These are phyloP conservation scores for Boletales sp. DNA, from an alignment of 768 basidiomycete species.

Conservation along the genomic window DNA sequence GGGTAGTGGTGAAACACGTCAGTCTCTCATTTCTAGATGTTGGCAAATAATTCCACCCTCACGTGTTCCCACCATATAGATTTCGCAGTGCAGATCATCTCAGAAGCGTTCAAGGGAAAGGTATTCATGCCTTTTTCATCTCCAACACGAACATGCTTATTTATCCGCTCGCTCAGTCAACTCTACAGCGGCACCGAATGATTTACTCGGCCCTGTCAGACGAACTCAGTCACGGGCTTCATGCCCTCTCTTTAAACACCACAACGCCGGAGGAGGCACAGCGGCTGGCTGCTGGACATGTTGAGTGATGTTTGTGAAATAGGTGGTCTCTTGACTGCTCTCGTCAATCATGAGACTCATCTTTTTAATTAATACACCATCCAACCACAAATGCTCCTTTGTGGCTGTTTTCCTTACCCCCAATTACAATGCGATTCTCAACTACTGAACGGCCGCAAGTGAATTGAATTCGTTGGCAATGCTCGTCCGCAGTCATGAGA, in stretches of 20 bases:
- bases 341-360: conserved; percentile 29
- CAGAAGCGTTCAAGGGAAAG: conserved; percentile 70
- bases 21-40: conserved; percentile 31
- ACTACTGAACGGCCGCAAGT: conserved; percentile 2
- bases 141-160: conserved; percentile 4
- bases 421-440: conserved; percentile 19
- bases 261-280: conserved; percentile 57
- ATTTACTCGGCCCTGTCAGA: conserved; percentile 69
- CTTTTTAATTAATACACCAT: conserved; percentile 28
- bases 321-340: conserved; percentile 4
- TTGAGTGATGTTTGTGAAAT: conserved; percentile 24
- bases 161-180: conserved; percentile 42
- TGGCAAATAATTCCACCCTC: conserved; percentile 14
- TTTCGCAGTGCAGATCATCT: conserved; percentile 73
- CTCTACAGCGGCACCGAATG: conserved; percentile 80
- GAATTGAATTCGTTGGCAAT: conserved; percentile 12
- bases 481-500: conserved; percentile 15
- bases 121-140: conserved; percentile 35
- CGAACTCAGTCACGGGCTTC: conserved; percentile 68
- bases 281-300: conserved; percentile 16
- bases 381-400: conserved; percentile 16
- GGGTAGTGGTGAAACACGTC: conserved; percentile 79
- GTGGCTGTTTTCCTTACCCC: conserved; percentile 14
- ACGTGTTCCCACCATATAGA: conserved; percentile 44
- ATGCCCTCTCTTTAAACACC: conserved; percentile 74